phyloP scores from a whole-genome alignment of 1,139 yeast genomes.

The Candida sp. region DNA sequence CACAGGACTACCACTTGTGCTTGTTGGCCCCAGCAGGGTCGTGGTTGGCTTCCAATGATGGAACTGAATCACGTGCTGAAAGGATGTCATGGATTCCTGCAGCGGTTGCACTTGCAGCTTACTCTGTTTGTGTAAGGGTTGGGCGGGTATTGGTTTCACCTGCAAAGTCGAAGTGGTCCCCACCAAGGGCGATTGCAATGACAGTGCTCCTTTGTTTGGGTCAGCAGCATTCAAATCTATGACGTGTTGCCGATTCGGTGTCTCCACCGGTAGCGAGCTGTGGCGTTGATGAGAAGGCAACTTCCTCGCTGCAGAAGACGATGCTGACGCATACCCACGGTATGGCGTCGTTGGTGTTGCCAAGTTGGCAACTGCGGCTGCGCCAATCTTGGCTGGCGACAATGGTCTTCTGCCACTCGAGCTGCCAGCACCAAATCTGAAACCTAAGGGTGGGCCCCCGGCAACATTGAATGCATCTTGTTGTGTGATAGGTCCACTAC shows the following conservation, averaged over 20 bases:
- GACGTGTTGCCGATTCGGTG: constrained; percentile 10
- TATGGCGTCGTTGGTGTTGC: constrained; percentile 38
- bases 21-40: constrained; percentile 21
- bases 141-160: constrained; percentile 50
- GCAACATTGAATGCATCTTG: constrained; percentile 26
- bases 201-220: constrained; percentile 1
- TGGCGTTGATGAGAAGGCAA: constrained; percentile 40
- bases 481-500: constrained; percentile 10
- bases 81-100: constrained; percentile 55
- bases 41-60: constrained; percentile 56
- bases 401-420: constrained; percentile 23
- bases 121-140: constrained; percentile 43
- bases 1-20: constrained; percentile 10
- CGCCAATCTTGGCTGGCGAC: constrained; percentile 78
- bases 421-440: constrained; percentile 43
- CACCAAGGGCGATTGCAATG: constrained; percentile 21
- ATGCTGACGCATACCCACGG: constrained; percentile 17
- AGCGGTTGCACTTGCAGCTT: constrained; percentile 41
- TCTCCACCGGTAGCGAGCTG: constrained; percentile 46
- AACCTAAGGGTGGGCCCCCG: constrained; percentile 41
- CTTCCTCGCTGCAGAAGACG: constrained; percentile 16
- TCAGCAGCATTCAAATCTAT: constrained; percentile 10
- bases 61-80: constrained; percentile 55
- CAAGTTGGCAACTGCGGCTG: constrained; percentile 68
- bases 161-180: constrained; percentile 43